Conservation (phyloP, 306 rosid genomes). For the Prunus kanzakura region DNA sequence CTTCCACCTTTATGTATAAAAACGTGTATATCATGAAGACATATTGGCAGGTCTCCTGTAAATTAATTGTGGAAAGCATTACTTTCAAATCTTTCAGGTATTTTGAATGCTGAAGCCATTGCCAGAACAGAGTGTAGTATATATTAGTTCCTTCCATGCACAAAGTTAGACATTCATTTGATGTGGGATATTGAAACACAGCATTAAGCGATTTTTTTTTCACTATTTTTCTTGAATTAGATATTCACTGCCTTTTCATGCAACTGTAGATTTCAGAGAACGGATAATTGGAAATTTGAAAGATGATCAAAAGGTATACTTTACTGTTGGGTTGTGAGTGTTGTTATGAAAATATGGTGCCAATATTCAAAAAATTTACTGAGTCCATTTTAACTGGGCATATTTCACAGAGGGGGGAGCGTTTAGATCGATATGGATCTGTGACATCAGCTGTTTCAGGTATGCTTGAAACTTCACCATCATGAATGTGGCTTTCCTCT, state of each 20-base stretch:
- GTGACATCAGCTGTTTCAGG: constrained; percentile 77
- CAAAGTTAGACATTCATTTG: too few relatives aligned
- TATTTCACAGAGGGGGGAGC: constrained; percentile 58
- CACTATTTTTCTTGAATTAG: not conserved
- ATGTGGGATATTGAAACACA: not conserved
- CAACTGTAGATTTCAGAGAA: constrained; percentile 76
- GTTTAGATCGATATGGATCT: constrained; percentile 73
- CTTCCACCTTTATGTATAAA: not conserved
- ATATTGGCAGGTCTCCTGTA: not conserved
- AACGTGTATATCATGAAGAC: not conserved
- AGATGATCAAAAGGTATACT: constrained; percentile 71
- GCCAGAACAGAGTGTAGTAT: not conserved
- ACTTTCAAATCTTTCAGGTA: too few relatives aligned
- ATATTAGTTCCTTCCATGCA: not conserved
- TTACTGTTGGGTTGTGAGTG: constrained; percentile 12
- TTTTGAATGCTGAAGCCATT: too few relatives aligned
- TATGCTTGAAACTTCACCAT: constrained; percentile 3
- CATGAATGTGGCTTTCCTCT: not conserved
- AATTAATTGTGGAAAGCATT: not conserved
- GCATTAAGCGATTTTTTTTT: too few relatives aligned
- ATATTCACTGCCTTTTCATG: constrained; percentile 23
- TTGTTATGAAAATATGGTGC: not conserved
- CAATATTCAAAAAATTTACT: constrained; percentile 8
- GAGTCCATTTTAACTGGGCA: constrained; percentile 10
- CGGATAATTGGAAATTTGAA: constrained; percentile 75